Percentiles rank a stretch among this genome's conserved stretches.
Evolutionary conservation across 2,329 filamentous ascomycete species (phyloP).

Genomic region (Aureobasidium sp.): DNA sequence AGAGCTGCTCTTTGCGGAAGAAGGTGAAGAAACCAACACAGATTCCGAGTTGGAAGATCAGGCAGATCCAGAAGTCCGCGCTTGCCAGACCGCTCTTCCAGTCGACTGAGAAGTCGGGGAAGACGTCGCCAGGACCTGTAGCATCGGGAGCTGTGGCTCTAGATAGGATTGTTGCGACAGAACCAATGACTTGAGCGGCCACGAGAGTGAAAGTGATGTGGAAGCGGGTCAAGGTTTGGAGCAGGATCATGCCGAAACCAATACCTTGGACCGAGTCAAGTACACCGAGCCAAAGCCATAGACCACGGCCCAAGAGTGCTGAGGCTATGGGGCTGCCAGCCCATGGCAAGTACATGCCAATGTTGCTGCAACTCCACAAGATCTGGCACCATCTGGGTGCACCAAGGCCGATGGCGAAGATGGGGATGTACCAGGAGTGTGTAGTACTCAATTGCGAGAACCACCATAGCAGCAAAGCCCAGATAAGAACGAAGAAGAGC

Average conservation of each 20-base stretch:
- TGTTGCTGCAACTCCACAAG: slow-evolving; percentile 55
- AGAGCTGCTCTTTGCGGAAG: slow-evolving; percentile 53
- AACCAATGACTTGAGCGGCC: slow-evolving; percentile 55
- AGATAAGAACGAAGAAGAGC: slow-evolving; percentile 49
- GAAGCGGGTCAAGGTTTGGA: slow-evolving; percentile 54
- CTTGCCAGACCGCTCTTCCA: slow-evolving; percentile 41
- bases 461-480: slow-evolving; percentile 46
- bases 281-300: slow-evolving; percentile 63
- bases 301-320: slow-evolving; percentile 48
- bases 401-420: slow-evolving; percentile 60
- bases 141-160: slow-evolving; percentile 54
- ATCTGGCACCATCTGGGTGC: slow-evolving; percentile 62
- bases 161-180: slow-evolving; percentile 55
- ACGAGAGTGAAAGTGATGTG: slow-evolving; percentile 58
- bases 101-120: slow-evolving; percentile 52
- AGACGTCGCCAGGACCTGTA: slow-evolving; percentile 54
- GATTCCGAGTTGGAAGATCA: slow-evolving; percentile 51
- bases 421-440: slow-evolving; percentile 60
- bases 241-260: slow-evolving; percentile 60
- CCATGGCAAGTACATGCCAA: slow-evolving; percentile 58
- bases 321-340: slow-evolving; percentile 47
- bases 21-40: slow-evolving; percentile 51
- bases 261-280: slow-evolving; percentile 59
- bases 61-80: slow-evolving; percentile 55
- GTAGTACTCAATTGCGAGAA: slow-evolving; percentile 51